These are phyloP conservation scores for Leishmania gerbilli DNA, from an alignment of 208 protist genomes.

Conservation along the genomic window DNA sequence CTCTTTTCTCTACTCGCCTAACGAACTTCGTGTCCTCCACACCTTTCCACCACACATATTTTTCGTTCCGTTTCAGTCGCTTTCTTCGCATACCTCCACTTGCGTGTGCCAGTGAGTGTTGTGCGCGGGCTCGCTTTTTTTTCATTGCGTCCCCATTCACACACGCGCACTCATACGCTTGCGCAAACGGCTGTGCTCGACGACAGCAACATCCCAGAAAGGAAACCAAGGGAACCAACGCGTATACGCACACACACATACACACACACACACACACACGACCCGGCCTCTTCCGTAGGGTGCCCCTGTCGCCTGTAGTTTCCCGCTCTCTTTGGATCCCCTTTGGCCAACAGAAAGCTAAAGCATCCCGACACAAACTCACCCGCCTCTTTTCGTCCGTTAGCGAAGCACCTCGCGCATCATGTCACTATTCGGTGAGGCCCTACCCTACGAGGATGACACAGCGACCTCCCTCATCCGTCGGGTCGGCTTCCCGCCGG, in stretches of 20 bases:
- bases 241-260: background rate
- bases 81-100: background rate
- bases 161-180: background rate
- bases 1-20: background rate
- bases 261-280: background rate
- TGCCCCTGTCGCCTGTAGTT: background rate
- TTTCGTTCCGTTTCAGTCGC: background rate
- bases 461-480: slow-evolving; percentile 88
- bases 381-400: background rate
- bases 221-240: slow-evolving; percentile 2
- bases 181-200: background rate
- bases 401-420: background rate
- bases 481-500: slow-evolving; percentile 76
- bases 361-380: background rate
- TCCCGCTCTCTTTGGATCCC: background rate
- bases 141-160: background rate
- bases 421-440: slow-evolving; percentile 88
- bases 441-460: slow-evolving; percentile 88
- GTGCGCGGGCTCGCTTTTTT: background rate
- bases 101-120: background rate
- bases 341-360: background rate
- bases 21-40: background rate
- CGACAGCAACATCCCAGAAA: background rate
- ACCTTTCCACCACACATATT: background rate
- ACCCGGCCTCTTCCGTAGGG: background rate